These are phyloP conservation scores for Lithospermum erythrorhizon DNA, from an alignment of 257 asterid species.

Conservation along the genomic window DNA sequence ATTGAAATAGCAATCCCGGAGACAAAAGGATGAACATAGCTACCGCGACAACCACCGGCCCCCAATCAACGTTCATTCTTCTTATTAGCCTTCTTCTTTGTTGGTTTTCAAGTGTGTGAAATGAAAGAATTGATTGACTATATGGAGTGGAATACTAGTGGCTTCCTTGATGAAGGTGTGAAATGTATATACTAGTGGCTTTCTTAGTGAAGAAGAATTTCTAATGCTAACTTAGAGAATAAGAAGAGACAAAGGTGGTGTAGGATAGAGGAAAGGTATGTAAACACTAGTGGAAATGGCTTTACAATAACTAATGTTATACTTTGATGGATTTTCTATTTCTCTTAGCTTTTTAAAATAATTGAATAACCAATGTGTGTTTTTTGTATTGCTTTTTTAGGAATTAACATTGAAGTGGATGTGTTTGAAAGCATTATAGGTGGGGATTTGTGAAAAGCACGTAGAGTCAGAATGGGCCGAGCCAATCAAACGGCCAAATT, in stretches of 20 bases:
- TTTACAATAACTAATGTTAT: constrained; percentile 23
- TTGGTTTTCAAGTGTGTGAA: neutral
- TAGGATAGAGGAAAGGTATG: constrained; percentile 44
- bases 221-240: constrained; percentile 48
- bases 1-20: constrained; percentile 80
- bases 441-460: neutral
- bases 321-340: constrained; percentile 17
- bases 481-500: no score
- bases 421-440: neutral
- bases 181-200: constrained; percentile 12
- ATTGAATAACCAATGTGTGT: constrained; percentile 12
- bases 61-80: constrained; percentile 53
- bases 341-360: constrained; percentile 20
- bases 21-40: constrained; percentile 75
- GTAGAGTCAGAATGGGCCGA: no score
- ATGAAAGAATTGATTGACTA: neutral
- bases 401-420: constrained; percentile 9
- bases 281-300: constrained; percentile 42
- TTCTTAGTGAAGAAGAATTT: constrained; percentile 62
- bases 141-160: no score
- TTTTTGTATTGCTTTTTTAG: constrained; percentile 16
- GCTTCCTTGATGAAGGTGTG: neutral
- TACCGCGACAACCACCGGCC: constrained; percentile 91
- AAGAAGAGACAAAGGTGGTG: constrained; percentile 31
- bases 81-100: constrained; percentile 1